Evolutionary conservation across 2,329 filamentous ascomycete species (phyloP), one percentile per base, ranked within the genome.

Genomic region (Aspergillus sp.): DNA sequence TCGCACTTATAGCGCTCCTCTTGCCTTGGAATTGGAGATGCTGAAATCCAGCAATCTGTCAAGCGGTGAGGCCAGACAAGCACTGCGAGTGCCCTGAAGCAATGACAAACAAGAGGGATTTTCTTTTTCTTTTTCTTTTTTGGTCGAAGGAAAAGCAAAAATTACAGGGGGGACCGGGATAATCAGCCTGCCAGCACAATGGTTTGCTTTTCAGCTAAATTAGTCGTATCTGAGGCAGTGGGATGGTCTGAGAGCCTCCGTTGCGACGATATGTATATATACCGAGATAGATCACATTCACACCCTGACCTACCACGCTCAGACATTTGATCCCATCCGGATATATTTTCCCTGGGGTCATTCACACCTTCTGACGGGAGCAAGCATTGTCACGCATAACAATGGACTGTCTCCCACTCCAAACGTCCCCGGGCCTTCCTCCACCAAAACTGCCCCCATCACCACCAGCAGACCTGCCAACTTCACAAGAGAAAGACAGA

Each of bases 1-100:
- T 54, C 51, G 12, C 27, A 39, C 20, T 54, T 54, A 41, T 48
- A 42, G 51, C 51, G 51, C 51, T 40, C 42, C 20, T 54, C 33
- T 54, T 42, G 51, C 44, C 42, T 45, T 53, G 51, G 51, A 48
- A 30, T 54, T 37, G 51, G 51, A 47, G 34, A 30, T 20, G 24
- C 17, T 48, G n/a, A 39, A 42, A 9, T 45, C 41, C 17, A 30
- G 24, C 34, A 37, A 19, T 34, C 12, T 34, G 22, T 51, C 39
- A 54, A 54, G 51, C 51, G 51, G 51, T 54, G 51, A 54, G 51
- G 51, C 51, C 51, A 54, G 44, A 54, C 33, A 46, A 52, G 40
- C 50, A 46, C 44, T 46, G 22, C 13, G 13, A 17, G 19, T 24
- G 45, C 45, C 45, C 45, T 48, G 41, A 47, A 47, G 17, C 6